Base-by-base conservation (phyloP, 2,329 filamentous ascomycete species). In the Ceratocystis harringtonii region DNA sequence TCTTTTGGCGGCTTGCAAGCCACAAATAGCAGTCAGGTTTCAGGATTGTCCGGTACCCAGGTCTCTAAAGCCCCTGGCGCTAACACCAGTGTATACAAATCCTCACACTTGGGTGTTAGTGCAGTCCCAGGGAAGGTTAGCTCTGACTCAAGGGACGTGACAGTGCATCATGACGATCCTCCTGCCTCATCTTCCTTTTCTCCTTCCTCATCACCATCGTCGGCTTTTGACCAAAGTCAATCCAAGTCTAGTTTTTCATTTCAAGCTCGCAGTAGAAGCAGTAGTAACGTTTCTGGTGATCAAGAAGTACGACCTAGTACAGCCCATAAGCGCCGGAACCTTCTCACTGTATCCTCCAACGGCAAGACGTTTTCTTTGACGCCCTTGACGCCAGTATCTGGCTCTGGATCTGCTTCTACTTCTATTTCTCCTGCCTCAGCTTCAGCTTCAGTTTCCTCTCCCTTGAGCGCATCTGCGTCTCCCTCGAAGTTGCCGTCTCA, bases 291-390 rank as follows among this genome's bases (percentile, higher is more conserved):
- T 22, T 50, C 52, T 41, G 50, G 61, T 25, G 61, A 60, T 55
- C 61, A 63, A 22, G 55, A 58, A 19, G 28, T 63, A 30, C 65
- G 61, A 22, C 65, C 65, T 22, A 64, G 65, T 60, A 66, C 65
- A 52, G 64, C 64, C n/a, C 64, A 65, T 28, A 67, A 67, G 52
- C 63, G 77, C 67, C 74, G 74, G 64, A 78, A 78, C 68, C 71
- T 78, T 36, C 78, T 84, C 67, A 77, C 76, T 64, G 73, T 84
- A 32, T 77, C 84, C 69, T 72, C 80, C 5, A 80, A 84, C 72
- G 69, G 68, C 66, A 83, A 83, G 73, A 84, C 82, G 3, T 84
- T 85, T 69, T 82, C 81, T 17, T 72, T 84, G 36, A 57, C 67
- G 44, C 72, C 79, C 30, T 71, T 75, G 32, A 74, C 73, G 55